A percentile compares a stretch with the other conserved stretches of the same genome.
These are phyloP conservation scores for Simmondsia chinensis DNA, from an alignment of 148 eudicot genomes.

Conservation along the genomic window DNA sequence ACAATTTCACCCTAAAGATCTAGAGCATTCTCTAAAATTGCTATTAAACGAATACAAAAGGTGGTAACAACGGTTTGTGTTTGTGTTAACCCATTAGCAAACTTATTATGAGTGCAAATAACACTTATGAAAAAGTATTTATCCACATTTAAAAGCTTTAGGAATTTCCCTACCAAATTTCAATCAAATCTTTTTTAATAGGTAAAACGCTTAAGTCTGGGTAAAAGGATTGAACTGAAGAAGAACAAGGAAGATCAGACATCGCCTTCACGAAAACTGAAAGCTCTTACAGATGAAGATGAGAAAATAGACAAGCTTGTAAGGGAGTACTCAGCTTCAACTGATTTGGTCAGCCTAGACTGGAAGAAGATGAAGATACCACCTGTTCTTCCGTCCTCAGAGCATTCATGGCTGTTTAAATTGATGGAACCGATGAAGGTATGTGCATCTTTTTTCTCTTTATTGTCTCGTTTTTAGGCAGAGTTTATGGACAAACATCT, in stretches of 20 bases:
- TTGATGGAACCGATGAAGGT: slow-evolving; percentile 95
- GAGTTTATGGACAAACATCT: not conserved
- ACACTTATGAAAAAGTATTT: too few relatives aligned
- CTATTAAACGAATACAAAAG: too few relatives aligned
- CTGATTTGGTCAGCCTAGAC: slow-evolving; percentile 70
- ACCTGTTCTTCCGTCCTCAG: slow-evolving; percentile 81
- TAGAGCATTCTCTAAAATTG: too few relatives aligned
- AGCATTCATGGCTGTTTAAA: slow-evolving; percentile 79
- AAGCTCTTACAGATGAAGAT: slow-evolving; percentile 27
- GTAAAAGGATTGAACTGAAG: slow-evolving; percentile 62
- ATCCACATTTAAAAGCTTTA: too few relatives aligned
- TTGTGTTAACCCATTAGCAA: too few relatives aligned
- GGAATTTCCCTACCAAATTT: too few relatives aligned
- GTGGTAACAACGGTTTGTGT: too few relatives aligned
- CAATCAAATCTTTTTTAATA: too few relatives aligned
- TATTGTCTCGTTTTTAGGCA: not conserved
- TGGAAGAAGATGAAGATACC: slow-evolving; percentile 99
- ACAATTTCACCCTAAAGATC: too few relatives aligned
- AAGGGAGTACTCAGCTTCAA: slow-evolving; percentile 60
- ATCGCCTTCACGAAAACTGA: slow-evolving; percentile 20
- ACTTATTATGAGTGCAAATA: too few relatives aligned
- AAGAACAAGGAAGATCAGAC: slow-evolving; percentile 38
- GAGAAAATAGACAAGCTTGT: slow-evolving; percentile 57
- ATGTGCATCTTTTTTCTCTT: slow-evolving; percentile 1
- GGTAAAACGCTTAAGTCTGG: slow-evolving; percentile 58